A percentile compares a stretch with the other conserved stretches of the same genome.
phyloP scores from a whole-genome alignment of 2,329 filamentous ascomycete genomes.

The Sclerotinia glacialis region DNA sequence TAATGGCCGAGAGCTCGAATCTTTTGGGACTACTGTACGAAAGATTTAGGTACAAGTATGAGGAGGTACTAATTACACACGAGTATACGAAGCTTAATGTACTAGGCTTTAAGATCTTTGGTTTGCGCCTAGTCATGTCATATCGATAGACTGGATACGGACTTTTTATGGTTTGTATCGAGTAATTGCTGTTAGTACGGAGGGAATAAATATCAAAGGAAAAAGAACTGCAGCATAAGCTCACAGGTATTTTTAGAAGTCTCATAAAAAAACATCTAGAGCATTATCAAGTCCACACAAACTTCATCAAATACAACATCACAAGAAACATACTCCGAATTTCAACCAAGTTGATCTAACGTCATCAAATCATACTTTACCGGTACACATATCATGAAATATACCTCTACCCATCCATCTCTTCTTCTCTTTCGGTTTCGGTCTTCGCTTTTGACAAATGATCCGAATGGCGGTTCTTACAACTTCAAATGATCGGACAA shows the following conservation, averaged over 20 bases:
- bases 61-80: background rate
- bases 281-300: background rate
- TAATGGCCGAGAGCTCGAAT: background rate
- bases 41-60: background rate
- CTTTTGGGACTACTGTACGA: background rate
- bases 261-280: background rate
- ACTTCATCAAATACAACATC: background rate
- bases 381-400: background rate
- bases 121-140: background rate
- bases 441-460: conserved; percentile 17
- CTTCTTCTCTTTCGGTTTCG: conserved; percentile 11
- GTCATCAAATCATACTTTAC: background rate
- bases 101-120: background rate
- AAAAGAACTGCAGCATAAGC: background rate
- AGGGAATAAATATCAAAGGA: background rate
- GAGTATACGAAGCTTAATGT: background rate
- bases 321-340: background rate
- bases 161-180: background rate
- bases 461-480: background rate
- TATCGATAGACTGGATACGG: background rate
- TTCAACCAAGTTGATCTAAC: background rate
- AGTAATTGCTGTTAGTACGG: background rate
- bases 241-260: too few species aligned
- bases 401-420: background rate
- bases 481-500: conserved; percentile 15